A percentile compares a stretch with the other conserved stretches of the same genome.
Conservation (phyloP, 495 filamentous ascomycete genomes). For the Thozetella sp. region DNA sequence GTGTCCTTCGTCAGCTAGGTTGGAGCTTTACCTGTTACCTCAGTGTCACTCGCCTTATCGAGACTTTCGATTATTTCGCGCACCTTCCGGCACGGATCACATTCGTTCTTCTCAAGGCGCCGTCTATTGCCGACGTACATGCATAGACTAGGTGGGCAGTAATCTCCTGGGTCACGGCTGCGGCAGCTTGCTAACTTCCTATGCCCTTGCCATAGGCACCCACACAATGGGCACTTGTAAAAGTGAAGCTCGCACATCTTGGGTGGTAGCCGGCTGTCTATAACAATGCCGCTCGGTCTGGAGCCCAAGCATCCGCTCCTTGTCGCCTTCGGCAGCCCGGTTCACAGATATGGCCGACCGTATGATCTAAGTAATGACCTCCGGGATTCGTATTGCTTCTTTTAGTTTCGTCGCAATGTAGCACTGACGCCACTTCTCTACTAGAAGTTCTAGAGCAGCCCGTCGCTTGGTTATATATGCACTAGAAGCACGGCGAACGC, state of each 20-base stretch:
- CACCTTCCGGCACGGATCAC: slow-evolving; percentile 7
- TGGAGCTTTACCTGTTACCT: too few species aligned
- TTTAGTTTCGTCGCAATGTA: too few species aligned
- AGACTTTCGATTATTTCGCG: slow-evolving; percentile 7
- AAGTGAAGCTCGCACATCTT: slow-evolving; percentile 22
- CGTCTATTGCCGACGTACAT: slow-evolving; percentile 17
- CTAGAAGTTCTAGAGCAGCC: too few species aligned
- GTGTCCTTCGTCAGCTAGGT: too few species aligned
- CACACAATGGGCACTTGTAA: slow-evolving; percentile 17
- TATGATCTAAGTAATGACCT: too few species aligned
- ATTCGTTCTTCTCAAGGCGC: slow-evolving; percentile 15
- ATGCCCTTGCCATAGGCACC: slow-evolving; percentile 10
- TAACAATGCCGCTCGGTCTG: not conserved
- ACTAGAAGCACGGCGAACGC: too few species aligned
- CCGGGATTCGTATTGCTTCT: too few species aligned
- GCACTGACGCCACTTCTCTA: too few species aligned
- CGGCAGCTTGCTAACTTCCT: slow-evolving; percentile 21
- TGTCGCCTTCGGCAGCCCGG: too few species aligned
- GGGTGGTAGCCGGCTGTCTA: not conserved
- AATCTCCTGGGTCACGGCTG: slow-evolving; percentile 8
- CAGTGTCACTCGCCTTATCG: slow-evolving; percentile 7
- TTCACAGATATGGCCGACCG: too few species aligned
- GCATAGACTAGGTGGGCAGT: slow-evolving; percentile 15
- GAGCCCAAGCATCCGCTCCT: too few species aligned
- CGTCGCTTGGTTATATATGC: too few species aligned